Evolutionary conservation across 2,329 filamentous ascomycete species (phyloP).

Genomic region (Botrytis hyacinthi): DNA sequence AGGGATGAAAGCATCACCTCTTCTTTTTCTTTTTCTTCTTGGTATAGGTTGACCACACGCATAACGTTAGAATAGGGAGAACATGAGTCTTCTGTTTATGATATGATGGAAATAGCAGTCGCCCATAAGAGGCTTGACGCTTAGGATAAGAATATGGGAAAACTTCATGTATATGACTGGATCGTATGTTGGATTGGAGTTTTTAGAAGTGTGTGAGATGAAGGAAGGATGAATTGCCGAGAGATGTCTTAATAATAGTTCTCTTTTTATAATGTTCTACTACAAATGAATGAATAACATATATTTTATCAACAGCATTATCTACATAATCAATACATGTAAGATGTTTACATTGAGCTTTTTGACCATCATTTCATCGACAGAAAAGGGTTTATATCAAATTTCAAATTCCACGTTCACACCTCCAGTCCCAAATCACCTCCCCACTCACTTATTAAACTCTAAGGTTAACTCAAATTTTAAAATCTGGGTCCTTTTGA

Average conservation of each 20-base stretch:
- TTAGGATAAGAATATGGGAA: not conserved
- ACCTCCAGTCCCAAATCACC: not conserved
- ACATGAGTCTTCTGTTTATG: not conserved
- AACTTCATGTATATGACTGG: slow-evolving; percentile 20
- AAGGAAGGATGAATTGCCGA: not conserved
- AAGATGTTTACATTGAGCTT: not conserved
- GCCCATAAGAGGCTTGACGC: slow-evolving; percentile 2
- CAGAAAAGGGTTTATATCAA: not conserved
- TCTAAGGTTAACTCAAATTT: not conserved
- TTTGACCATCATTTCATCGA: not conserved
- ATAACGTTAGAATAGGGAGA: not conserved
- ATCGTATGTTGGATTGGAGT: slow-evolving; percentile 19
- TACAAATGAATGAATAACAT: not conserved
- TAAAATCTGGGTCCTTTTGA: not conserved
- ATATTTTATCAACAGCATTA: not conserved
- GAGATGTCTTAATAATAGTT: slow-evolving; percentile 2
- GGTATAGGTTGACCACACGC: not conserved
- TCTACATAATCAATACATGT: not conserved
- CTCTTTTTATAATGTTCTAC: not conserved
- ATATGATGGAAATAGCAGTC: not conserved
- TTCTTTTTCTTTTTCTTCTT: not conserved
- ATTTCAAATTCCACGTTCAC: too few relatives aligned
- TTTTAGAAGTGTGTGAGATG: not conserved
- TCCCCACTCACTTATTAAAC: not conserved
- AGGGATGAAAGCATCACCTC: not conserved